Conservation (phyloP, 345 rosid genomes). For the Brassica napus region Da-Ae NC_063447.1:61428001-61428500, state of each 20-base stretch:
- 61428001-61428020: slow-evolving; percentile 89
- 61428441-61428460: slow-evolving; percentile 87
- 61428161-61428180: not conserved
- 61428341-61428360: slow-evolving; percentile 67
- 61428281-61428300: not conserved
- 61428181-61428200: not conserved
- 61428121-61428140: not conserved
- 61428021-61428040: slow-evolving; percentile 86
- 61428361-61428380: slow-evolving; percentile 90
- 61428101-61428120: not conserved
- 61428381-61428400: slow-evolving; percentile 94
- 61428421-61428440: slow-evolving; percentile 88
- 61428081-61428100: slow-evolving; percentile 55
- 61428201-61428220: no score
- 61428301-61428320: not conserved
- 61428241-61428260: not conserved
- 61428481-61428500: slow-evolving; percentile 7
- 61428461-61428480: slow-evolving; percentile 6
- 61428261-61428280: not conserved
- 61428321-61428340: not conserved
- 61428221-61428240: not conserved
- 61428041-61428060: slow-evolving; percentile 77
- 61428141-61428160: not conserved
- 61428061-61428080: slow-evolving; percentile 76
- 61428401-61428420: slow-evolving; percentile 91